Evolutionary conservation across 805 yeast species (phyloP).

Genomic region (Yamadazyma sp.): DNA sequence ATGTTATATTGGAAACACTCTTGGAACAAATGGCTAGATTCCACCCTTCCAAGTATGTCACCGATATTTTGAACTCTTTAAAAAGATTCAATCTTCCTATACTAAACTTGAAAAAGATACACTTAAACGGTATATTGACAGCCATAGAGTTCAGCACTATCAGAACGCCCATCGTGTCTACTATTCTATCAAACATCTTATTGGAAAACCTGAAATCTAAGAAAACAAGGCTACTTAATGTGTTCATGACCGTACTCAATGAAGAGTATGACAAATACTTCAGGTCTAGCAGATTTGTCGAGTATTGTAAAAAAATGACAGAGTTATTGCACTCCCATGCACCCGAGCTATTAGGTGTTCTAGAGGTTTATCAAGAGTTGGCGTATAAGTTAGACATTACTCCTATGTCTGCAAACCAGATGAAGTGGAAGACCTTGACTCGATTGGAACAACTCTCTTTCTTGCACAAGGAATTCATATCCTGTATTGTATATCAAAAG

Average conservation of each 20-base stretch:
- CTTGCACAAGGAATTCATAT: constrained; percentile 27
- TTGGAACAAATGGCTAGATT: constrained; percentile 27
- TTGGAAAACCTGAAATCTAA: neutral
- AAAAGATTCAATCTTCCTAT: constrained; percentile 1
- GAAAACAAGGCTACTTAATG: neutral
- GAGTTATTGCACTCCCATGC: constrained; percentile 15
- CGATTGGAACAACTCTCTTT: constrained; percentile 23
- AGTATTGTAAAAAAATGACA: constrained; percentile 30
- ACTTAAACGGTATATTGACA: constrained; percentile 4
- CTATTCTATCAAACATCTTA: constrained; percentile 5
- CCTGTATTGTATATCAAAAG: constrained; percentile 15
- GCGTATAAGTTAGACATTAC: constrained; percentile 14
- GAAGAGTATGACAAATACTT: constrained; percentile 28
- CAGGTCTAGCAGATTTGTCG: constrained; percentile 25
- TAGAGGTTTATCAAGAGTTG: constrained; percentile 10
- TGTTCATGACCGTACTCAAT: constrained; percentile 16
- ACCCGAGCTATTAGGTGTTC: neutral
- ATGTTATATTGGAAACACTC: constrained; percentile 22
- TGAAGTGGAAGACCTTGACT: constrained; percentile 18
- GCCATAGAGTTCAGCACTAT: constrained; percentile 12
- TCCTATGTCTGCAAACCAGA: constrained; percentile 12
- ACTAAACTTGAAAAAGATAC: constrained; percentile 1
- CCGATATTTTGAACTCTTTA: constrained; percentile 16
- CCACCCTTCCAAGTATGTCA: constrained; percentile 26
- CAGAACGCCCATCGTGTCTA: constrained; percentile 7